These are phyloP conservation scores for Osmozyma mogii DNA, from an alignment of 805 yeast species.

Conservation along the genomic window DNA sequence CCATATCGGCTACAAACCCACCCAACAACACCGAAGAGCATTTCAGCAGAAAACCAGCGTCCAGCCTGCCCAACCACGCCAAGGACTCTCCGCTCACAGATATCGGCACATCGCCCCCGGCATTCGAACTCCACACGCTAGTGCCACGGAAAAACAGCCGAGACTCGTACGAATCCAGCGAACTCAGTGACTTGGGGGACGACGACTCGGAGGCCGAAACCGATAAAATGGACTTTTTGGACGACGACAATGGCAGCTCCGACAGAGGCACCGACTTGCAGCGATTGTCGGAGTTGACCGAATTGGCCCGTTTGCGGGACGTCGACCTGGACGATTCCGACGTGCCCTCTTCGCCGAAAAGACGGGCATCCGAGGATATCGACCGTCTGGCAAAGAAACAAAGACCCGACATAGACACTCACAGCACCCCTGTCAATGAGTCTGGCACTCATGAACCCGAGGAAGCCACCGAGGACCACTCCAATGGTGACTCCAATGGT, in stretches of 20 bases:
- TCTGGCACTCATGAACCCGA: background rate
- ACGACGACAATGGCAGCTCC: slow-evolving; percentile 21
- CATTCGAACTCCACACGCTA: slow-evolving; percentile 19
- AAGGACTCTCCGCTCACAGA: slow-evolving; percentile 35
- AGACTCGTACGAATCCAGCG: slow-evolving; percentile 33
- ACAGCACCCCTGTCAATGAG: background rate
- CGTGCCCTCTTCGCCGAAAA: background rate
- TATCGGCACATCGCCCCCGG: slow-evolving; percentile 34
- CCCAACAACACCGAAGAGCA: background rate
- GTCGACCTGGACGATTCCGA: slow-evolving; percentile 28
- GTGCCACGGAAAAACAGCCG: slow-evolving; percentile 5
- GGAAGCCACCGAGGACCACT: too few species aligned
- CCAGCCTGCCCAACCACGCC: slow-evolving; percentile 7
- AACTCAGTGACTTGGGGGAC: slow-evolving; percentile 47
- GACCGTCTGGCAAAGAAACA: slow-evolving; percentile 2
- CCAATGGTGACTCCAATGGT: background rate
- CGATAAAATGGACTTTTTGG: slow-evolving; percentile 64
- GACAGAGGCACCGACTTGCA: slow-evolving; percentile 27
- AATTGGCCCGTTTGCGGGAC: slow-evolving; percentile 31
- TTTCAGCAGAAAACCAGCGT: background rate
- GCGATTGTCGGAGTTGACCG: slow-evolving; percentile 34
- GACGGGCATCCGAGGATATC: slow-evolving; percentile 1
- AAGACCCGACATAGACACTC: background rate
- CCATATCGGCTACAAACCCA: too few species aligned
- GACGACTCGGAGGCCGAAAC: slow-evolving; percentile 84